Evolutionary conservation across 176 grass and related monocot species (phyloP), one percentile per base, ranked within the genome.

Genomic region (Dendrocalamus sinicus): DNA sequence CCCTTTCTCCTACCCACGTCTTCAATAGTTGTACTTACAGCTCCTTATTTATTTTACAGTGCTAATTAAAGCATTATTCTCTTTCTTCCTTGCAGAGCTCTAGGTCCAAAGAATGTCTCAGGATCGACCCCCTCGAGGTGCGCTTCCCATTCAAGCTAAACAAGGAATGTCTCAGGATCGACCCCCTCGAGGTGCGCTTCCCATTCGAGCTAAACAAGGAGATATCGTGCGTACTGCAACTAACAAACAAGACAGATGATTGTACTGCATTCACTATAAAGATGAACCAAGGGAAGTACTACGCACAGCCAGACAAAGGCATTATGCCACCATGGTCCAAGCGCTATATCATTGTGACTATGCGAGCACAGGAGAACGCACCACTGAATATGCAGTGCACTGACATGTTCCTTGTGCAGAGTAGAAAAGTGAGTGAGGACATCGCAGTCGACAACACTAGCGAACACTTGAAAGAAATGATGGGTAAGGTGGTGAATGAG

Each of bases 111-210:
- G 4, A 48, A 0, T 45, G 44, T 20, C n/a, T 79, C 48, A 22
- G n/a, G 7, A 0, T 79, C 8, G 60, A 79, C 20, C 77, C 77
- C 15, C 8, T 12, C 41, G 76, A 79, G n/a, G 7, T 79, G 41
- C 76, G 59, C n/a, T 65, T 79, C 41, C 22, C 23, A 10, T 79
- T 79, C 43, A 16, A 79, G 44, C 59, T 41, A 65, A 65, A 9
- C 59, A 79, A 66, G 23, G 15, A 65, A 0, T 45, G 44, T 20
- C n/a, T 79, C 48, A 22, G n/a, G 7, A 0, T 79, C 8, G 60
- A 79, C 20, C 77, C 77, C 15, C 8, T 12, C 41, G 76, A 79
- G n/a, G 7, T 79, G 41, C 76, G 59, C n/a, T 65, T 79, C 41
- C 22, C 23, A 10, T 79, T 79, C 43, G 24, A 79, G 44, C 59